Conservation (phyloP, 495 filamentous ascomycete genomes). For the Patellaria atrata region DNA sequence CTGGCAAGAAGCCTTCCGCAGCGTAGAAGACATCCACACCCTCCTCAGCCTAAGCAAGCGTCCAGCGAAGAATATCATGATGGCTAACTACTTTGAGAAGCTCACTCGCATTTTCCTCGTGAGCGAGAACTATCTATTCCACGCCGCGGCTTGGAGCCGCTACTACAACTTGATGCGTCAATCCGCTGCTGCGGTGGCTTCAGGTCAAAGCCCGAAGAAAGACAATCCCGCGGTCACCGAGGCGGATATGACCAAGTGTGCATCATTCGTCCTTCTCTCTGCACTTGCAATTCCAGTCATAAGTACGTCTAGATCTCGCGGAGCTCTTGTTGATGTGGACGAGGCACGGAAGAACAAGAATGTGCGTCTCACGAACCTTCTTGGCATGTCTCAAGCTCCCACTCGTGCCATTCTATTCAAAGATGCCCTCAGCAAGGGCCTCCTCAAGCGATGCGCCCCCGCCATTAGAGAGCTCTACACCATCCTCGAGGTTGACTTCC, state of each 20-base stretch:
- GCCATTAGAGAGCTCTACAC: constrained; percentile 95
- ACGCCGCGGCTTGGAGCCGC: constrained; percentile 89
- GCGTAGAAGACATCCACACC: constrained; percentile 98
- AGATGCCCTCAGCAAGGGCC: constrained; percentile 85
- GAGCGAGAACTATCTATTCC: constrained; percentile 98
- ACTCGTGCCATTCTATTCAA: constrained; percentile 86
- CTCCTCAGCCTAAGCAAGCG: constrained; percentile 97
- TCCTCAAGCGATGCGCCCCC: constrained; percentile 76
- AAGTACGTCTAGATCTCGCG: constrained; percentile 90
- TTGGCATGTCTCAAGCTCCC: constrained; percentile 81
- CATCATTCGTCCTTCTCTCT: constrained; percentile 91
- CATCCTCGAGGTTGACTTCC: constrained; percentile 97
- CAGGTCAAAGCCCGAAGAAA: constrained; percentile 76
- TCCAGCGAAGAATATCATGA: constrained; percentile 98
- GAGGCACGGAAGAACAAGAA: constrained; percentile 99
- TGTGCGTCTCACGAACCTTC: constrained; percentile 82
- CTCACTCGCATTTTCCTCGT: constrained; percentile 95
- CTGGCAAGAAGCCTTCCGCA: constrained; percentile 98
- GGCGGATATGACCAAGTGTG: constrained; percentile 71
- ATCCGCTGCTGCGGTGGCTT: constrained; percentile 69
- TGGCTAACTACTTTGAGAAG: constrained; percentile 99
- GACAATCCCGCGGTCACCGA: constrained; percentile 85
- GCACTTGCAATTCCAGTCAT: constrained; percentile 96
- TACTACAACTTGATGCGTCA: constrained; percentile 94
- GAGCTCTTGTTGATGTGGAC: constrained; percentile 90